Evolutionary conservation across 1,284 basidiomycete genomes (phyloP), one percentile per base, ranked within the genome.

Genomic region (Heterobasidion parviporum): DNA sequence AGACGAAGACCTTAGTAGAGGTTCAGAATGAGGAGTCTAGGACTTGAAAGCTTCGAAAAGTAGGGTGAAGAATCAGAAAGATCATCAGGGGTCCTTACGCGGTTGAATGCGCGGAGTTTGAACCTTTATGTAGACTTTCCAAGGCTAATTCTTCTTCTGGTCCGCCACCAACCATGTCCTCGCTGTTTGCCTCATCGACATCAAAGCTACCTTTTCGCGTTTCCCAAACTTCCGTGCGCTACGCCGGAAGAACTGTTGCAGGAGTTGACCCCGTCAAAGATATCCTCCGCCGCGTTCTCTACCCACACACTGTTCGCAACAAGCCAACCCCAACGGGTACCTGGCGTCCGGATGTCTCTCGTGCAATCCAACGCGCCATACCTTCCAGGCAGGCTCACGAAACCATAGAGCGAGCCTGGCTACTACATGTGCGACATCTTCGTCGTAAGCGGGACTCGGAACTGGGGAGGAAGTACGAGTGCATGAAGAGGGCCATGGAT

Each of bases 371-470:
- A 61, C 79, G 79, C 54, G 88, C 89, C 9, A 83, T 94, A 56
- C 89, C 89, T 12, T 88, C 85, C 5, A 81, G 79, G 12, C 94
- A 98, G 71, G 92, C 92, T 0, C 93, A 98, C 74, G 85, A 93
- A 63, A 98, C 94, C 7, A 94, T 98, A 60, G 89, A 91, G 61
- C 85, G 95, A 43, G 95, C 95, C 3, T 98, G 90, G 89, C 74
- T 87, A 55, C 79, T 98, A 18, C 85, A 89, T 72, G 80, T 85
- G 63, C 81, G 93, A 38, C 84, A 89, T 64, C 64, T 84, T 56
- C 81, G 93, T 50, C 83, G 88, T 67, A 73, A 75, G 63, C 80
- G 88, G 47, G 78, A 84, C 38, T 79, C 74, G 47, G 86, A 88
- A 64, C 67, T 91, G 59, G 71, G 74, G 57, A 78, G 83, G 65